Evolutionary conservation across 73 alveolate genomes (phyloP).

Genomic region (Paramecium bursaria): DNA sequence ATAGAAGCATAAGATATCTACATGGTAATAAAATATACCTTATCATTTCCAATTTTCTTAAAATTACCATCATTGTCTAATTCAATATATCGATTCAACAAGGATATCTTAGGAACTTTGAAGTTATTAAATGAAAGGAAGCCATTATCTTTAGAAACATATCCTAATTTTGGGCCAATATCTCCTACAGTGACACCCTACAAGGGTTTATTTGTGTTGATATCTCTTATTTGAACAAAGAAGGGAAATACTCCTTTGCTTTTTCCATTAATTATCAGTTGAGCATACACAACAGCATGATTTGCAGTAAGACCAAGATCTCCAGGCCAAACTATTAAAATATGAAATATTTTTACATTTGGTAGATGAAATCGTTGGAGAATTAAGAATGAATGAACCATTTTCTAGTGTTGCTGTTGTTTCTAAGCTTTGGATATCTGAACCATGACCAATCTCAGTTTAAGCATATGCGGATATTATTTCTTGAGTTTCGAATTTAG

Average conservation of each 20-base stretch:
- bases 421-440: constrained; percentile 80
- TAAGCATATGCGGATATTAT: constrained; percentile 81
- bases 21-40: constrained; percentile 14
- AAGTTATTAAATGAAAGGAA: constrained; percentile 74
- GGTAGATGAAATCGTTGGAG: constrained; percentile 80
- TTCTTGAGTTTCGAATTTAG: constrained; percentile 54
- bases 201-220: constrained; percentile 75
- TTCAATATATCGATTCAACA: constrained; percentile 78
- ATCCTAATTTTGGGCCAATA: constrained; percentile 93
- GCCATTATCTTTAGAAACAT: constrained; percentile 86
- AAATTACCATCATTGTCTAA: constrained; percentile 82
- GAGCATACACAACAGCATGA: constrained; percentile 86
- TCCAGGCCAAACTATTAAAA: constrained; percentile 82
- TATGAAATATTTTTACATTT: constrained; percentile 57
- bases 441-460: constrained; percentile 92
- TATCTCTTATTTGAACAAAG: constrained; percentile 86
- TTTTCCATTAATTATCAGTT: constrained; percentile 78
- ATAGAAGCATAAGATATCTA: constrained; percentile 67
- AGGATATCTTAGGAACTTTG: constrained; percentile 80
- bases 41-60: constrained; percentile 63
- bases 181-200: constrained; percentile 92
- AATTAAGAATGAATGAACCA: constrained; percentile 78
- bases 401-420: constrained; percentile 79
- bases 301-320: constrained; percentile 81
- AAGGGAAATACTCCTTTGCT: constrained; percentile 88